phyloP scores from a whole-genome alignment of 179 eudicot species.

The Spergularia azorica region DNA sequence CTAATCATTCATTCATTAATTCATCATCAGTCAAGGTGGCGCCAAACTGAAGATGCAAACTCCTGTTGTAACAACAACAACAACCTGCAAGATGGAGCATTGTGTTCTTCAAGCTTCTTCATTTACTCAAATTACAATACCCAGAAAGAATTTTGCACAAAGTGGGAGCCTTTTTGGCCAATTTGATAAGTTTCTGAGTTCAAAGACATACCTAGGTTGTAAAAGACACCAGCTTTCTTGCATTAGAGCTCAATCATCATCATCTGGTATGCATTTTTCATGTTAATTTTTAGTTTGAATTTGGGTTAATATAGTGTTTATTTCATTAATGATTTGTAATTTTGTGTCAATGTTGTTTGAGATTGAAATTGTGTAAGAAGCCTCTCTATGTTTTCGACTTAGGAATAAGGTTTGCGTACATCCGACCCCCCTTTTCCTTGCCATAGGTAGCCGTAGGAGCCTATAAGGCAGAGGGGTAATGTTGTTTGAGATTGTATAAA shows the following conservation, averaged over 20 bases:
- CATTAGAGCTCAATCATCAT: slow-evolving; percentile 34
- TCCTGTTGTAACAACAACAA: neutral
- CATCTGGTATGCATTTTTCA: slow-evolving; percentile 49
- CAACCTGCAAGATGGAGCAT: slow-evolving; percentile 25
- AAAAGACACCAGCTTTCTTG: slow-evolving; percentile 33
- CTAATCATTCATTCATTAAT: too few relatives aligned
- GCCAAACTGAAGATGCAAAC: slow-evolving; percentile 15
- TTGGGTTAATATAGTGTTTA: neutral
- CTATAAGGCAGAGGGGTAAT: too few relatives aligned
- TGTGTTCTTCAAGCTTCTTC: slow-evolving; percentile 18
- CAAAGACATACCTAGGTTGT: slow-evolving; percentile 29
- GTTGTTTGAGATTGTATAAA: neutral
- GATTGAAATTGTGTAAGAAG: neutral
- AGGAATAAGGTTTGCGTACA: neutral
- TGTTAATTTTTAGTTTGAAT: neutral
- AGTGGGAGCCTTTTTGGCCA: slow-evolving; percentile 31
- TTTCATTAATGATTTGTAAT: neutral
- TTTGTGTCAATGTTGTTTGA: neutral
- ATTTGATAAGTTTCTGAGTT: slow-evolving; percentile 24
- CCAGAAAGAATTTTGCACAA: slow-evolving; percentile 26
- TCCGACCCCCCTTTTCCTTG: neutral
- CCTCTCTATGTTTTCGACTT: neutral
- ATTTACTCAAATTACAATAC: slow-evolving; percentile 15
- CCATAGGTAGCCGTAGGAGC: neutral
- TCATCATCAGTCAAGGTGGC: neutral